phyloP scores from a whole-genome alignment of 2,329 filamentous ascomycete genomes.

The Piedraia hortae region DNA sequence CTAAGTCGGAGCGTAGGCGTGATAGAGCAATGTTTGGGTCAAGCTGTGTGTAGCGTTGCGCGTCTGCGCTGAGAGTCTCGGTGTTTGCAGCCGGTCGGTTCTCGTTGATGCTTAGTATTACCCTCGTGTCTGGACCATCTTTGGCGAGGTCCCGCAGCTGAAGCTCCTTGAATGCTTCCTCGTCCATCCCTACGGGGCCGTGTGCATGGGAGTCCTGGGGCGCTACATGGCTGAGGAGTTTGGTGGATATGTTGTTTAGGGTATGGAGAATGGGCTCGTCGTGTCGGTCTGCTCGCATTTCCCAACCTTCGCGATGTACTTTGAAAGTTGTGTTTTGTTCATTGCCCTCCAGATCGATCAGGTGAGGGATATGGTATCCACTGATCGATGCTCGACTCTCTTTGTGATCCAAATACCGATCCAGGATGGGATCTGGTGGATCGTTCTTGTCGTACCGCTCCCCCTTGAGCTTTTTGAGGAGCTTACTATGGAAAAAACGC shows the following conservation, averaged over 20 bases:
- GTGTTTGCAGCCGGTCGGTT: slow-evolving; percentile 25
- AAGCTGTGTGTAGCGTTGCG: slow-evolving; percentile 37
- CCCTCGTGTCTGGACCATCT: slow-evolving; percentile 43
- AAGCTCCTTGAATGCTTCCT: slow-evolving; percentile 46
- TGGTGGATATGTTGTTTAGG: slow-evolving; percentile 73
- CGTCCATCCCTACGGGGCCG: slow-evolving; percentile 37
- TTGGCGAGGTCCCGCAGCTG: slow-evolving; percentile 55
- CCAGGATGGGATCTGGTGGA: slow-evolving; percentile 48
- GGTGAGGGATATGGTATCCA: slow-evolving; percentile 48
- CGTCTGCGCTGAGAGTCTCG: slow-evolving; percentile 19
- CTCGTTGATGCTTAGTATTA: slow-evolving; percentile 68
- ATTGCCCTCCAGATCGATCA: slow-evolving; percentile 80
- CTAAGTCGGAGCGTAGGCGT: slow-evolving; percentile 35
- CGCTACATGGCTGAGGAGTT: slow-evolving; percentile 73
- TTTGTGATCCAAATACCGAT: slow-evolving; percentile 56
- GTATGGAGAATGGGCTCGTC: slow-evolving; percentile 75
- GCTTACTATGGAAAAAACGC: slow-evolving; percentile 68
- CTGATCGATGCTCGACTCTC: slow-evolving; percentile 19
- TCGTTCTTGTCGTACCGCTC: slow-evolving; percentile 62
- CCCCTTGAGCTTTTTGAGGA: slow-evolving; percentile 77
- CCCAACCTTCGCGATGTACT: slow-evolving; percentile 68
- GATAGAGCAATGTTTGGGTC: slow-evolving; percentile 40
- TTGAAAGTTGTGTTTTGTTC: slow-evolving; percentile 75
- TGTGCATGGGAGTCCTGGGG: slow-evolving; percentile 46
- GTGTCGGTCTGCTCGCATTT: slow-evolving; percentile 52